Conservation (phyloP, 2,329 filamentous ascomycete species). For the Cytospora paraplurivora region DNA sequence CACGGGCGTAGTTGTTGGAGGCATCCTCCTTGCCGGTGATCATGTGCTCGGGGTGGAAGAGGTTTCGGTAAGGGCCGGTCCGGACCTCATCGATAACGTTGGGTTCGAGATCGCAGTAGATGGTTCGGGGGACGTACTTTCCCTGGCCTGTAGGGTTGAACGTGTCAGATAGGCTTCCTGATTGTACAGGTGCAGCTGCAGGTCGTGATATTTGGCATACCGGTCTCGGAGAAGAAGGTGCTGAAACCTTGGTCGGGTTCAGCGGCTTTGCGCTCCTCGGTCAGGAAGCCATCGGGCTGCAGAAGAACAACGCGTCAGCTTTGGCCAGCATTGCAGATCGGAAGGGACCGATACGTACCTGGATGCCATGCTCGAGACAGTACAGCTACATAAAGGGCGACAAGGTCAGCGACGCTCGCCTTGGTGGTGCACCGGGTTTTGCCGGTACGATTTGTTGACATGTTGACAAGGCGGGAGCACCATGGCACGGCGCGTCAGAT, state of each 20-base stretch:
- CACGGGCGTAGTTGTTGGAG: constrained; percentile 99
- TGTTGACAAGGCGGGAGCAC: constrained; percentile 24
- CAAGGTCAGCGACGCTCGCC: constrained; percentile 36
- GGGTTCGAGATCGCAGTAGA: constrained; percentile 99
- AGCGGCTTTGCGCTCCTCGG: constrained; percentile 92
- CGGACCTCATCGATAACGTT: constrained; percentile 99
- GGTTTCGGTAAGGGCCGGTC: constrained; percentile 91
- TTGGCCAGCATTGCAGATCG: constrained; percentile 2
- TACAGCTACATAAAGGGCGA: constrained; percentile 70
- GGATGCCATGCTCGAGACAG: constrained; percentile 99
- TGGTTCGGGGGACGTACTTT: constrained; percentile 98
- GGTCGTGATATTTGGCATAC: constrained; percentile 53
- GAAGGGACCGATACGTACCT: constrained; percentile 63
- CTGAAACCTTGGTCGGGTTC: constrained; percentile 97
- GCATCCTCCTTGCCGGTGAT: constrained; percentile 99
- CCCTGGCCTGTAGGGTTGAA: constrained; percentile 70
- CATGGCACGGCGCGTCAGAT: constrained; percentile 20
- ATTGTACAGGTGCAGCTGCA: neutral
- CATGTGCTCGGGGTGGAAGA: constrained; percentile 99
- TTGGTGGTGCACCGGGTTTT: constrained; percentile 25
- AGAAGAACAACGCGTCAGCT: constrained; percentile 39
- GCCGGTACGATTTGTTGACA: constrained; percentile 26
- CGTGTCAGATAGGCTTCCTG: neutral
- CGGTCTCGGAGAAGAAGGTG: constrained; percentile 99
- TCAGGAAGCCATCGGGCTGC: constrained; percentile 97